Conservation (phyloP, 2,329 filamentous ascomycete genomes). For the Curvularia spicifera region DNA sequence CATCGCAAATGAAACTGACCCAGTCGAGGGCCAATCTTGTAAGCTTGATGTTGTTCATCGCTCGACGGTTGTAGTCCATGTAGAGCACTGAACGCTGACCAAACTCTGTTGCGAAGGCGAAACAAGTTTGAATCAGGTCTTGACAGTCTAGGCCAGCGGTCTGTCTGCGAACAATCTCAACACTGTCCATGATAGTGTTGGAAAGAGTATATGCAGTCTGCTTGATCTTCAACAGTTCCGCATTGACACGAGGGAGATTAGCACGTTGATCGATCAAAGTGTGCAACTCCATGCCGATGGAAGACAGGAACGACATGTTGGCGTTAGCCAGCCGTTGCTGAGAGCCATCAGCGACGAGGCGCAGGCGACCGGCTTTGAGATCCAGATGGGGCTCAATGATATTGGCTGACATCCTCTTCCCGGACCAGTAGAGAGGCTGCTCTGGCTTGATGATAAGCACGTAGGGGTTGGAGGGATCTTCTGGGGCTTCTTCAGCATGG, state of each 20-base stretch:
- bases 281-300: conserved; percentile 84
- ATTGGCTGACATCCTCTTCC: conserved; percentile 72
- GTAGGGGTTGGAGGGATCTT: conserved; percentile 82
- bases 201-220: conserved; percentile 95
- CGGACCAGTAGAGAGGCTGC: conserved; percentile 78
- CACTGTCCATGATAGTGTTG: conserved; percentile 98
- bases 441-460: conserved; percentile 85
- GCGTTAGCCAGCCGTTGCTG: conserved; percentile 78
- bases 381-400: conserved; percentile 82
- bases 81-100: conserved; percentile 92
- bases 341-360: conserved; percentile 87
- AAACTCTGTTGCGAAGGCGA: conserved; percentile 98
- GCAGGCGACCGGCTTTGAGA: conserved; percentile 82
- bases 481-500: conserved; percentile 69
- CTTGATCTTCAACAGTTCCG: conserved; percentile 89
- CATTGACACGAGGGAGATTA: conserved; percentile 90
- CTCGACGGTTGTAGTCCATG: conserved; percentile 92
- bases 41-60: conserved; percentile 96
- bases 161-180: conserved; percentile 88
- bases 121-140: conserved; percentile 96
- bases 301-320: conserved; percentile 76
- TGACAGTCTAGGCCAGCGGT: conserved; percentile 85
- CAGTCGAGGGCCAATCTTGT: conserved; percentile 93
- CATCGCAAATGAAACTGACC: conserved; percentile 97
- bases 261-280: conserved; percentile 91